Base-by-base conservation (phyloP, 2,329 filamentous ascomycete species). In the Pleomassaria siparia region DNA sequence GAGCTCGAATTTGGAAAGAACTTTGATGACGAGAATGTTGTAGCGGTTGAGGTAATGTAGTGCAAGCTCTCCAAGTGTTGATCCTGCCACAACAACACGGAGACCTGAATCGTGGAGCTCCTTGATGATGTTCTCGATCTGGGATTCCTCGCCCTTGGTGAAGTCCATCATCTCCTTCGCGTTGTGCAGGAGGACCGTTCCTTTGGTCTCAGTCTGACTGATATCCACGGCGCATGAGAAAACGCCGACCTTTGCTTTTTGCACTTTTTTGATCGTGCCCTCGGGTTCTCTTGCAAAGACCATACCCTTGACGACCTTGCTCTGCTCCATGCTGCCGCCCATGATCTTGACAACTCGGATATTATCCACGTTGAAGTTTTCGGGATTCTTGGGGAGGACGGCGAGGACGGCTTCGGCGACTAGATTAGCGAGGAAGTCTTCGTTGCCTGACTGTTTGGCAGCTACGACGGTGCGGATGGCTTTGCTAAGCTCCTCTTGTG, bases 341-440 rank as follows among this genome's bases (percentile, higher is more conserved):
- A 99, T 97, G 66, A 99, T 99, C 82, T 99, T 99, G 63, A 99
- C 95, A 49, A 99, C 95, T 51, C 94, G 89, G 64, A 99, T 87
- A 73, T 99, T 99, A 79, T 99, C 94, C 56, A 99, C 91, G 74
- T 96, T 99, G 82, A 99, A 99, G 76, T 95, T 91, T 70, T 81
- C 76, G 18, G 94, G 88, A 76, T 96, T 96, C 80, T 96, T 96
- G 59, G 95, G 94, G 54, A 99, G 82, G 16, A 99, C 91, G 36
- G 90, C 85, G 47, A 97, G 83, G 18, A 86, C 82, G 24, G 83
- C 83, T 70, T 96, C 91, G 37, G 95, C 86, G 56, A 99, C 91
- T 64, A 97, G 81, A 44, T 86, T 79, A 51, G 91, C 89, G 45
- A 99, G 80, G 65, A 91, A 83, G 44, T 95, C 89, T 78, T 99